Evolutionary conservation across 2,329 filamentous ascomycete genomes (phyloP), one percentile per base, ranked within the genome.

Genomic region (Ceratocystis colombiana): DNA sequence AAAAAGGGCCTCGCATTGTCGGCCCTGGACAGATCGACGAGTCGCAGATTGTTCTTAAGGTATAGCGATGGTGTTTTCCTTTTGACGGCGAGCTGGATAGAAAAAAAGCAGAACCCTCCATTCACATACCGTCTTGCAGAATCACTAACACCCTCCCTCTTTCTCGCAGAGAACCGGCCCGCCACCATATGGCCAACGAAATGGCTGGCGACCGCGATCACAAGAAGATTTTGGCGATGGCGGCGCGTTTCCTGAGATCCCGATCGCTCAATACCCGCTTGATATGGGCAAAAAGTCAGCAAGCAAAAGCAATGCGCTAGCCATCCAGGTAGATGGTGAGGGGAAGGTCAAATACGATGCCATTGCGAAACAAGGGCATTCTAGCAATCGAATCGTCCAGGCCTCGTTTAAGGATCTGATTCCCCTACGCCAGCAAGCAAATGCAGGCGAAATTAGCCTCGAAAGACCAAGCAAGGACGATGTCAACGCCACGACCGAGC

Each of bases 391-490:
- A 62, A 89, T 96, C 70, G 87, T 99, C 10, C 94, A 99, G 75
- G 87, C 94, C 22, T 96, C 89, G 7, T 99, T 99, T 79, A 96
- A 96, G 74, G 94, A 97, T 72, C 79, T 99, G 63, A 99, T 99
- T 69, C 94, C 94, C 5, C 81, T 99, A 68, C 85, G 94, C 68
- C 92, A 97, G 76, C 88, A 90, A 70, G 94, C 94, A 69, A 89
- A 97, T 76, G 89, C 90, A 45, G 94, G 94, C 68, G 91, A 97
- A 73, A 85, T 99, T 70, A 90, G 91, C 66, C 79, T 99, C 59
- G 88, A 90, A 69, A 82, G 91, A 69, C 94, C 94, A 0, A 89
- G 85, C 70, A 84, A 90, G 75, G 91, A 96, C 71, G 84, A 94
- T 72, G 89, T 97, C 1, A 83, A 84, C 66, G 89, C 84, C 48